Base-by-base conservation (phyloP, 495 filamentous ascomycete genomes). In the Aspergillus kassunensis region DNA sequence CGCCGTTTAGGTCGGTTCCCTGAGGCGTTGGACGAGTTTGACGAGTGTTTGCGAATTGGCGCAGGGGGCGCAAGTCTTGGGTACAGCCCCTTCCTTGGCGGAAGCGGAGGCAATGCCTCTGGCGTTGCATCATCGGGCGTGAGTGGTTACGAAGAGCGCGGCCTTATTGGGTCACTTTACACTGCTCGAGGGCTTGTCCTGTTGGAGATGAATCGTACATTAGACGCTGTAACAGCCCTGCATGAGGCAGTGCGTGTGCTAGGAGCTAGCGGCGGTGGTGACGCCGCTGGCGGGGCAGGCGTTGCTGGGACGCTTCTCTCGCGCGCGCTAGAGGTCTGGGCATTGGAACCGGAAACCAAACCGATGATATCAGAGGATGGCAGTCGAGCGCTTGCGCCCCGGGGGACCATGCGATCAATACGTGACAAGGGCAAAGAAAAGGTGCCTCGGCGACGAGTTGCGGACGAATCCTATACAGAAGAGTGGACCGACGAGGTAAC, bases 1-100 rank as follows among this genome's bases (percentile, higher is more conserved):
- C 81, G 93, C 13, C 84, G 90, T 6, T 60, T 86, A 46, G 79
- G 84, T n/a, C 72, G 79, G 40, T 78, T 86, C 56, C 76, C 84
- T 15, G 80, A 87, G 24, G 87, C 92, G 0, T 76, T 97, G 5
- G 74, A 73, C 1, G 79, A 91, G 61, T 96, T 95, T 45, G 82
- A 90, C 41, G 84, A 89, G 57, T 91, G 96, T 59, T 78, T 91
- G 23, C 76, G 88, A 6, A 79, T 87, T 27, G 87, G 88, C 25
- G 85, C 86, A 4, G 86, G 84, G 27, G 85, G 91, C 37, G 78
- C 84, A 2, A 79, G 82, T 18, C 61, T 70, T 51, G 74, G 71
- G 2, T 73, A 72, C 43, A 67, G 64, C 23, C 67, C 70, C 1
- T 73, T 73, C 46, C 42, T 74, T 3, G 72, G 71, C 10, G 70